phyloP scores from a whole-genome alignment of 2,329 filamentous ascomycete genomes.

The Zymoseptoria crescenta region DNA sequence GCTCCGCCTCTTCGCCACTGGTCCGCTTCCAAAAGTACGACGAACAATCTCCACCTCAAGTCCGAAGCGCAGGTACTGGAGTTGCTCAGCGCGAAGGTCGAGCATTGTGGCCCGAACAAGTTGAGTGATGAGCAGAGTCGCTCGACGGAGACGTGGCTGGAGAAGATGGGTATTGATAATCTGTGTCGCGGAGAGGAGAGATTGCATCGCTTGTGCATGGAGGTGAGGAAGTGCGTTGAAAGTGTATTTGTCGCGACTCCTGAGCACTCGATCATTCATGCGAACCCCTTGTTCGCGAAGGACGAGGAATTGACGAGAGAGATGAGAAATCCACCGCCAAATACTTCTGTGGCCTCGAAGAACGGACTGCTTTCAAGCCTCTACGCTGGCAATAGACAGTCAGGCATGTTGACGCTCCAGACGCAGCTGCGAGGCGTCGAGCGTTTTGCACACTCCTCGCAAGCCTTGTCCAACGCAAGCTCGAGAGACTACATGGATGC shows the following conservation, averaged over 20 bases:
- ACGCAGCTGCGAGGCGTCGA: conserved; percentile 20
- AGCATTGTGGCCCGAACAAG: conserved; percentile 88
- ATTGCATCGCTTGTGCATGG: conserved; percentile 87
- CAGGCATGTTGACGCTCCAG: conserved; percentile 15
- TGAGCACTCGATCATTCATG: conserved; percentile 84
- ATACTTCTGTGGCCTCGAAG: not conserved
- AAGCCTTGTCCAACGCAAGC: conserved; percentile 25
- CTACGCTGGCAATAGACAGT: conserved; percentile 6
- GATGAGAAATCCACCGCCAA: conserved; percentile 1
- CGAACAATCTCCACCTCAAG: conserved; percentile 60
- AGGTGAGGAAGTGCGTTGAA: conserved; percentile 77
- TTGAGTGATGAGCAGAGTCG: conserved; percentile 92
- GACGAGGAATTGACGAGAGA: conserved; percentile 32
- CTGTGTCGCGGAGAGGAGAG: conserved; percentile 92
- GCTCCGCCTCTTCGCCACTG: conserved; percentile 34
- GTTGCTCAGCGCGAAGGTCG: conserved; percentile 70
- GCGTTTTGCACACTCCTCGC: conserved; percentile 19
- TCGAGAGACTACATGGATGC: conserved; percentile 60
- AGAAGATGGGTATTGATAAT: conserved; percentile 75
- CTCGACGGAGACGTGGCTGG: conserved; percentile 74
- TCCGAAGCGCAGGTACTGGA: conserved; percentile 82
- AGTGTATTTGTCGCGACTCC: conserved; percentile 65
- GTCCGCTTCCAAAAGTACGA: conserved; percentile 38
- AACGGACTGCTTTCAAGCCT: conserved; percentile 7
- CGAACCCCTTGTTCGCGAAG: conserved; percentile 76